Percentiles rank a stretch among this genome's conserved stretches.
Evolutionary conservation across 2,329 filamentous ascomycete genomes (phyloP).

Genomic region (Exophiala aquamarina): DNA sequence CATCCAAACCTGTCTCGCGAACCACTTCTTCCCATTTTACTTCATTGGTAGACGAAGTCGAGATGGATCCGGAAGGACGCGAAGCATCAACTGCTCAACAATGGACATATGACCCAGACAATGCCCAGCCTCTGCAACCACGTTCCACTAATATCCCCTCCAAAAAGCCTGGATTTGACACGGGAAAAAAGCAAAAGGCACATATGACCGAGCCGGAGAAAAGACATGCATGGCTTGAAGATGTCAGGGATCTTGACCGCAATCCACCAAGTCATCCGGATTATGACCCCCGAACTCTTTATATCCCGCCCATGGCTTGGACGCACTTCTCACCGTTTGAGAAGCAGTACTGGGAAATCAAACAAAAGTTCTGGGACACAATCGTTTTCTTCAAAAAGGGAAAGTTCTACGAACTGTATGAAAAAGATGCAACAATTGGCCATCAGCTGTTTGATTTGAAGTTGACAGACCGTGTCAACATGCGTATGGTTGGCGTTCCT

Average conservation of each 20-base stretch:
- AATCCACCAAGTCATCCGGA: slow-evolving; percentile 78
- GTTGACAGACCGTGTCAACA: slow-evolving; percentile 96
- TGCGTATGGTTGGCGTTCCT: slow-evolving; percentile 98
- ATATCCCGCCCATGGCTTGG: slow-evolving; percentile 79
- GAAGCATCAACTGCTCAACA: slow-evolving; percentile 74
- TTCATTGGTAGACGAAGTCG: slow-evolving; percentile 47
- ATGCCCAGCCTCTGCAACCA: slow-evolving; percentile 51
- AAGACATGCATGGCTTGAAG: slow-evolving; percentile 86
- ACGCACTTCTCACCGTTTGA: slow-evolving; percentile 88
- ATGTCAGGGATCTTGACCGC: slow-evolving; percentile 79
- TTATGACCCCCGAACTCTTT: slow-evolving; percentile 88
- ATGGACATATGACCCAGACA: slow-evolving; percentile 73
- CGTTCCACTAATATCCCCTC: slow-evolving; percentile 39
- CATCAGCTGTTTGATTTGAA: slow-evolving; percentile 97
- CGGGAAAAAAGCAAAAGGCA: slow-evolving; percentile 62
- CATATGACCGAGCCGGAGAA: slow-evolving; percentile 80
- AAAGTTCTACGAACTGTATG: slow-evolving; percentile 98
- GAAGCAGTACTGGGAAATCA: slow-evolving; percentile 99
- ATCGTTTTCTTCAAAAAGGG: slow-evolving; percentile 99
- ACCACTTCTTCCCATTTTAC: slow-evolving; percentile 43
- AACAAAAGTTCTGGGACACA: slow-evolving; percentile 95
- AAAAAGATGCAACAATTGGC: slow-evolving; percentile 94
- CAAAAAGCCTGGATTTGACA: slow-evolving; percentile 35
- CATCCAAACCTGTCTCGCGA: slow-evolving; percentile 36
- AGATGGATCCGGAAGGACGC: slow-evolving; percentile 55